Evolutionary conservation across 768 basidiomycete genomes (phyloP).

Genomic region (Suillus decipiens): DNA sequence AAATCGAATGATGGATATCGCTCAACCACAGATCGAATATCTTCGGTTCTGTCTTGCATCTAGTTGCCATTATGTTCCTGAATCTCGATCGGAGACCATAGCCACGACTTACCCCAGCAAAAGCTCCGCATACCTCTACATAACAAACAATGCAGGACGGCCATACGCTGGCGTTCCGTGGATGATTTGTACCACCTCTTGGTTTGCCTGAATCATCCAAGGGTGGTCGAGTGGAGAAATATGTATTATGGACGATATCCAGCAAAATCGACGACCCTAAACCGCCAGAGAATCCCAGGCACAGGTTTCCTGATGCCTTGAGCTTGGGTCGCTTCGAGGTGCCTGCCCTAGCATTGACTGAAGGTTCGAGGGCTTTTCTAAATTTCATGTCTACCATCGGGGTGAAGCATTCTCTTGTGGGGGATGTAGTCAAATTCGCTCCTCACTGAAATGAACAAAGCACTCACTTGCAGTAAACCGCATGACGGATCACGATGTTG

Average conservation of each 20-base stretch:
- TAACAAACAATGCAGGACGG: constrained; percentile 62
- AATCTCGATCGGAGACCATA: not conserved
- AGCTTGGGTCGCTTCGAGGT: constrained; percentile 58
- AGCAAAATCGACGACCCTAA: constrained; percentile 73
- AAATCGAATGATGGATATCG: constrained; percentile 57
- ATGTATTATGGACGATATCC: constrained; percentile 63
- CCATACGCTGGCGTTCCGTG: constrained; percentile 64
- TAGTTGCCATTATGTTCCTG: constrained; percentile 29
- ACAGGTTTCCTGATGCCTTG: constrained; percentile 67
- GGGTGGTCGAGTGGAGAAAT: constrained; percentile 41
- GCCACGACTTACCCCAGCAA: constrained; percentile 53
- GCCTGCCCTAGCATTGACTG: constrained; percentile 56
- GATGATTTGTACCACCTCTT: constrained; percentile 66
- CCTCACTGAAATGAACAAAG: not conserved
- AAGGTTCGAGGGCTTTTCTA: constrained; percentile 63
- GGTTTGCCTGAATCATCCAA: constrained; percentile 31
- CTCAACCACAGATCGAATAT: constrained; percentile 47
- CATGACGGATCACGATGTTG: constrained; percentile 74
- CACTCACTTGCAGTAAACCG: constrained; percentile 79
- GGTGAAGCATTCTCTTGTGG: constrained; percentile 62
- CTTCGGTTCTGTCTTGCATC: constrained; percentile 57
- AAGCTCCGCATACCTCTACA: constrained; percentile 65
- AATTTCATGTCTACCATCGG: constrained; percentile 65
- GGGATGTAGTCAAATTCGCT: not conserved
- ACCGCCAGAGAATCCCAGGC: constrained; percentile 78